A percentile compares a stretch with the other conserved stretches of the same genome.
These are phyloP conservation scores for Monosporozyma aquatica DNA, from an alignment of 805 yeast species.

Conservation along the genomic window DNA sequence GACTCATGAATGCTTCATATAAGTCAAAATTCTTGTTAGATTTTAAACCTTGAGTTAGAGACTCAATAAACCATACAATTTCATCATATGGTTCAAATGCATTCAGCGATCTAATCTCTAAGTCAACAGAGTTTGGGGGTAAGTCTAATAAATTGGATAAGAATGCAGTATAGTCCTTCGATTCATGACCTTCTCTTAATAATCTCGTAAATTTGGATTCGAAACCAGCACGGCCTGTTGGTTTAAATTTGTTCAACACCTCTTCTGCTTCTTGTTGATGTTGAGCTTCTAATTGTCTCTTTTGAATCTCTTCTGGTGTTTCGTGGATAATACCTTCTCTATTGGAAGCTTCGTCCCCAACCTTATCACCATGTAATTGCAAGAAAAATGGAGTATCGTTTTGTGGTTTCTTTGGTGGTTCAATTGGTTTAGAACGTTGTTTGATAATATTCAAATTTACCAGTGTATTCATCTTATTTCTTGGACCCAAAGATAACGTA, in stretches of 20 bases:
- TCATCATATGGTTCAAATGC: slow-evolving; percentile 60
- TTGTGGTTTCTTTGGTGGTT: slow-evolving; percentile 78
- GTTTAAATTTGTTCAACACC: slow-evolving; percentile 22
- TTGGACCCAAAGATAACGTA: slow-evolving; percentile 71
- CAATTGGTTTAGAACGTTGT: slow-evolving; percentile 81
- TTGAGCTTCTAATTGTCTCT: slow-evolving; percentile 12
- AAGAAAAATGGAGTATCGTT: slow-evolving; percentile 69
- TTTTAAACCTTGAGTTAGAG: slow-evolving; percentile 50
- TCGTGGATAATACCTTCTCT: slow-evolving; percentile 31
- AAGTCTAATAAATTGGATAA: slow-evolving; percentile 45
- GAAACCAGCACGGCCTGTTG: slow-evolving; percentile 36
- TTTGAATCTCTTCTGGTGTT: slow-evolving; percentile 13
- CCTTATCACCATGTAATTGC: slow-evolving; percentile 52
- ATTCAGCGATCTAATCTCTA: slow-evolving; percentile 77
- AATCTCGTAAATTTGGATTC: slow-evolving; percentile 66
- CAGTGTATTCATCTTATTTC: slow-evolving; percentile 69
- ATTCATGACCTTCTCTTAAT: slow-evolving; percentile 44
- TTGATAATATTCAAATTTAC: slow-evolving; percentile 76
- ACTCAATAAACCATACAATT: slow-evolving; percentile 54
- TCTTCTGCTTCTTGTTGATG: slow-evolving; percentile 22
- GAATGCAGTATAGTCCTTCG: slow-evolving; percentile 39
- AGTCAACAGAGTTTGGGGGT: slow-evolving; percentile 71
- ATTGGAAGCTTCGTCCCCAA: slow-evolving; percentile 55
- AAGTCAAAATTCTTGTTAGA: slow-evolving; percentile 61
- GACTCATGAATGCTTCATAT: slow-evolving; percentile 68